Base-by-base conservation (phyloP, 768 basidiomycete species). In the Russula vinacea region DNA sequence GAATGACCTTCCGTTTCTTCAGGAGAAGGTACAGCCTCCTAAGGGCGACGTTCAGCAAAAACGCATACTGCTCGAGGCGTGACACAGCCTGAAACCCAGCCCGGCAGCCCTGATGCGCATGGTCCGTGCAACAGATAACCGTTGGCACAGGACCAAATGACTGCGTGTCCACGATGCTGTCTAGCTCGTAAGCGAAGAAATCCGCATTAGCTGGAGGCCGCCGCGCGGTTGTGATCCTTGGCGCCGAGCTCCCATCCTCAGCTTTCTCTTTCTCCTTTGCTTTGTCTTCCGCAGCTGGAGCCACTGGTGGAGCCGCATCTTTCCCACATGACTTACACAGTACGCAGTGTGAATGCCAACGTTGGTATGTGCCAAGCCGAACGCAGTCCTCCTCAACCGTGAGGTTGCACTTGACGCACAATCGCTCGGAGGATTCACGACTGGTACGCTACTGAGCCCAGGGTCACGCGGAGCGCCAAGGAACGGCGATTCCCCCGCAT, bases 321-420 rank as follows among this genome's bases (percentile, higher is more conserved):
- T 87, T 91, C 10, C 92, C 90, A 71, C 96, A 98, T 24, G 78
- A 78, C 16, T 76, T 77, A 69, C 97, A 99, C 63, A 89, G 85
- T n/a, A 99, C 78, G 73, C 97, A 99, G 37, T 90, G 82, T 2
- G 93, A 91, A 76, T 99, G 97, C 97, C 97, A 98, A 52, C 96
- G 83, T 71, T 93, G 89, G 76, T 94, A 96, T n/a, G 94, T 95
- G 39, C 94, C 97, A 33, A 96, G 77, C 62, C 97, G 83, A 51
- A 93, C 90, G 71, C 97, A 98, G 68, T 98, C 97, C 74, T 99
- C 97, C 76, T 99, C 97, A 26, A 99, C 92, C 0, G 96, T 96
- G 66, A 86, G 79, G 49, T 83, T 82, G 74, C 97, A 99, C 71
- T 85, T 87, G 56, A 93, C 84, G 72, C 97, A 99, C 45, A 94